These are phyloP conservation scores for Handroanthus guayacan DNA, from an alignment of 257 asterid species.

Conservation along the genomic window DNA sequence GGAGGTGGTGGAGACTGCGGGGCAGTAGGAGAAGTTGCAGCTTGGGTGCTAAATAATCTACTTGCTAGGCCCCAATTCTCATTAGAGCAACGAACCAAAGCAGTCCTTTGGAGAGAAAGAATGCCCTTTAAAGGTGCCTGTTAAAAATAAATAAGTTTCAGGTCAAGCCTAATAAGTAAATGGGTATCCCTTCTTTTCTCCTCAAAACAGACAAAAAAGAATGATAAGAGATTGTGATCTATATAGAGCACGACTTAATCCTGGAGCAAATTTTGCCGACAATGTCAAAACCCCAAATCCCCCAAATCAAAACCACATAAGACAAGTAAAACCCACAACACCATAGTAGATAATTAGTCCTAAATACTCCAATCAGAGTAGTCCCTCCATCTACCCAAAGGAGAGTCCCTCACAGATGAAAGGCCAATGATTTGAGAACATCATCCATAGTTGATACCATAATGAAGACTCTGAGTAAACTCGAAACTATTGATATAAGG, in stretches of 20 bases:
- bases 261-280: neutral
- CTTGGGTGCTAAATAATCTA: constrained; percentile 79
- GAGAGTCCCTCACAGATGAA: neutral
- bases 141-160: constrained; percentile 32
- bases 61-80: constrained; percentile 55
- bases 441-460: neutral
- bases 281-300: neutral
- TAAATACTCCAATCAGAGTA: neutral
- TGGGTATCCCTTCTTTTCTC: neutral
- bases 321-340: constrained; percentile 14
- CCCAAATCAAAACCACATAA: neutral
- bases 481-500: constrained; percentile 16
- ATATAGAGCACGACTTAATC: neutral
- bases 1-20: constrained; percentile 93
- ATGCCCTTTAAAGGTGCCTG: constrained; percentile 83
- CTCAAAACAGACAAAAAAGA: neutral
- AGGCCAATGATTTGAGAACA: neutral
- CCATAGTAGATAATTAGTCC: neutral
- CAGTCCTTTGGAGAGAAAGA: constrained; percentile 61
- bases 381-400: neutral
- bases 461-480: neutral
- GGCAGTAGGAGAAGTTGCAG: constrained; percentile 70
- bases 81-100: constrained; percentile 51
- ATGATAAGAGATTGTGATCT: neutral
- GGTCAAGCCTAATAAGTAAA: neutral